phyloP scores from a whole-genome alignment of 768 basidiomycete species.

The Mycena kentingensis region DNA sequence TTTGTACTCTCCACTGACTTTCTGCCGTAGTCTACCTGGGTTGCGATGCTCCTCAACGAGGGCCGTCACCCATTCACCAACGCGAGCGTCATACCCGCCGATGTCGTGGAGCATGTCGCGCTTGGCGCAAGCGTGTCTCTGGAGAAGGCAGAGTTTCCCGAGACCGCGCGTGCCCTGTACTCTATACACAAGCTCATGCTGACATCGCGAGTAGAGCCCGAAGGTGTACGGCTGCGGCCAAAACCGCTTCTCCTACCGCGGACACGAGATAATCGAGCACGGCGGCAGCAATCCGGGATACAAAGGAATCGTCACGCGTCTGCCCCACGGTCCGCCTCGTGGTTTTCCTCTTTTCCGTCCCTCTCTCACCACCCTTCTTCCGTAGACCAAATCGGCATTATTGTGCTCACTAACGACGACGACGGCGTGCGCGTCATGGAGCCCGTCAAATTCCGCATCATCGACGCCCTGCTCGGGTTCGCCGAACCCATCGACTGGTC shows the following conservation, averaged over 20 bases:
- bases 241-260: conserved; percentile 41
- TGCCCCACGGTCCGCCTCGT: conserved; percentile 6
- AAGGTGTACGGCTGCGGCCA: conserved; percentile 44
- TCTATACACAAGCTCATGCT: not conserved
- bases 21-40: conserved; percentile 33
- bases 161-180: conserved; percentile 30
- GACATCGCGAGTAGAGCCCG: conserved; percentile 34
- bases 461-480: conserved; percentile 38
- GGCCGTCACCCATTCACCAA: conserved; percentile 42
- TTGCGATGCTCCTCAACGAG: conserved; percentile 42
- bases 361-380: not conserved
- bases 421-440: conserved; percentile 37
- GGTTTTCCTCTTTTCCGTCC: not conserved
- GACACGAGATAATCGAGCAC: conserved; percentile 46
- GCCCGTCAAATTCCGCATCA: conserved; percentile 41
- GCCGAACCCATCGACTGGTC: conserved; percentile 39
- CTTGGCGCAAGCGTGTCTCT: conserved; percentile 36
- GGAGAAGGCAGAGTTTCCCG: conserved; percentile 39
- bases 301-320: conserved; percentile 26
- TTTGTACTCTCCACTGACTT: conserved; percentile 8
- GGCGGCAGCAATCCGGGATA: conserved; percentile 45
- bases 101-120: conserved; percentile 39
- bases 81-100: conserved; percentile 37
- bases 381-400: conserved; percentile 38
- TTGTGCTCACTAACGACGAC: conserved; percentile 44